Conservation (phyloP, 495 filamentous ascomycete species). For the Stereocaulon alpinum region DNA sequence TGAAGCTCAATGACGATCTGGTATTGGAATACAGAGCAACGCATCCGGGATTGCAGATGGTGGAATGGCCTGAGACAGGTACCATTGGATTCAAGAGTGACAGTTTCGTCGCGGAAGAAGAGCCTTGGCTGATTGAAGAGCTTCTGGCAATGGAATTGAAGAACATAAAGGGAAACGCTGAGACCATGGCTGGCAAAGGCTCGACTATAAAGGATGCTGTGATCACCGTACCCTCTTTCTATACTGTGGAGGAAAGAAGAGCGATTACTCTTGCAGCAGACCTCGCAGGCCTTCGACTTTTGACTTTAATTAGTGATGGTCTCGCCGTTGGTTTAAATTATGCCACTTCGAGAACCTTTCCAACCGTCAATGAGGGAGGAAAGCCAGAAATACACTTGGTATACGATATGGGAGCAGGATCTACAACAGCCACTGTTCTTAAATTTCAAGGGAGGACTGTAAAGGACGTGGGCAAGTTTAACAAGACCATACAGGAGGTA, state of each 20-base stretch:
- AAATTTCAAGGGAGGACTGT: conserved; percentile 80
- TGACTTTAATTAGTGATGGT: conserved; percentile 80
- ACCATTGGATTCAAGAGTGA: conserved; percentile 70
- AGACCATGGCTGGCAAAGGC: conserved; percentile 70
- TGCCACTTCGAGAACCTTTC: conserved; percentile 82
- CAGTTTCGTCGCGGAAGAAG: conserved; percentile 52
- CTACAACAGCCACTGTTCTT: conserved; percentile 88
- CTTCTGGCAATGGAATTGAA: conserved; percentile 93
- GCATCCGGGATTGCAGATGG: conserved; percentile 49
- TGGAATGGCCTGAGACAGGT: conserved; percentile 46
- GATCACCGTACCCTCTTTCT: conserved; percentile 87
- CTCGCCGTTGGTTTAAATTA: conserved; percentile 91
- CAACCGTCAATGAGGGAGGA: conserved; percentile 67
- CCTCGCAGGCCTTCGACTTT: conserved; percentile 75
- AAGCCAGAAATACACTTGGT: conserved; percentile 89
- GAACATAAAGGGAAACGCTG: conserved; percentile 77
- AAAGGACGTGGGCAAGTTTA: conserved; percentile 87
- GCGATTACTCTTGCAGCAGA: conserved; percentile 71
- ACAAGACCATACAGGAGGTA: conserved; percentile 94
- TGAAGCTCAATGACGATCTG: conserved; percentile 49
- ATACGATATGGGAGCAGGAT: conserved; percentile 96
- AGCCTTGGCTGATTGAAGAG: conserved; percentile 81
- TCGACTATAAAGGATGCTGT: conserved; percentile 67
- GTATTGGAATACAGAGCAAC: conserved; percentile 57
- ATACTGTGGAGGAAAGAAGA: conserved; percentile 77